A percentile compares a stretch with the other conserved stretches of the same genome.
Evolutionary conservation across 495 filamentous ascomycete species (phyloP).

Genomic region (Lophium mytilinum): DNA sequence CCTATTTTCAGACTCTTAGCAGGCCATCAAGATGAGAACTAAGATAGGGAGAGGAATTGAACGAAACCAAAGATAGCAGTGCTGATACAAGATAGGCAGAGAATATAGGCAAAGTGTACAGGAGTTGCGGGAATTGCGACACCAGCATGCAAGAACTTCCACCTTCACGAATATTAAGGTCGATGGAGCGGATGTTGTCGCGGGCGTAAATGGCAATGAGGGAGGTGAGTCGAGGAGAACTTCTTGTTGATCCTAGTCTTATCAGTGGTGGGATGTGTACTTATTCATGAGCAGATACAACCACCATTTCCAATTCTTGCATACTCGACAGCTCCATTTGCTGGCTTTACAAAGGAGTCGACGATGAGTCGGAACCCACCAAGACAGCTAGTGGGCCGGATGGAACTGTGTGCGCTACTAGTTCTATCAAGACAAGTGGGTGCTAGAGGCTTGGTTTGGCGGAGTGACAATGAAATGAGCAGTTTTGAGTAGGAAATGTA

Average conservation of each 20-base stretch:
- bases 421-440: slow-evolving; percentile 8
- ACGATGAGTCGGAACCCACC: slow-evolving; percentile 7
- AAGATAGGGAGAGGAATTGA: background rate
- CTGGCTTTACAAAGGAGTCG: slow-evolving; percentile 11
- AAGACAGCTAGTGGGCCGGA: slow-evolving; percentile 20
- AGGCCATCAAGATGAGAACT: background rate
- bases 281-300: slow-evolving; percentile 8
- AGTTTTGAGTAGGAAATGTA: too few species aligned
- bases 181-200: slow-evolving; percentile 6
- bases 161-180: slow-evolving; percentile 15
- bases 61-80: too few species aligned
- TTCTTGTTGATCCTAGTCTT: background rate
- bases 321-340: slow-evolving; percentile 10
- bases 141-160: slow-evolving; percentile 12
- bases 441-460: slow-evolving; percentile 1
- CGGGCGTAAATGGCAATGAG: slow-evolving; percentile 20
- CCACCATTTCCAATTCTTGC: slow-evolving; percentile 17
- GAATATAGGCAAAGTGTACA: slow-evolving; percentile 20
- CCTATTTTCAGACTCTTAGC: background rate
- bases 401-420: slow-evolving; percentile 16
- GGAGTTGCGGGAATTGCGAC: slow-evolving; percentile 23
- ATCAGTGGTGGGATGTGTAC: background rate
- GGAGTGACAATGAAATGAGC: too few species aligned
- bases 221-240: slow-evolving; percentile 10
- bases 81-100: background rate